A percentile compares a stretch with the other conserved stretches of the same genome.
phyloP scores from a whole-genome alignment of 1,284 basidiomycete genomes.

The Pascua guehoae region DNA sequence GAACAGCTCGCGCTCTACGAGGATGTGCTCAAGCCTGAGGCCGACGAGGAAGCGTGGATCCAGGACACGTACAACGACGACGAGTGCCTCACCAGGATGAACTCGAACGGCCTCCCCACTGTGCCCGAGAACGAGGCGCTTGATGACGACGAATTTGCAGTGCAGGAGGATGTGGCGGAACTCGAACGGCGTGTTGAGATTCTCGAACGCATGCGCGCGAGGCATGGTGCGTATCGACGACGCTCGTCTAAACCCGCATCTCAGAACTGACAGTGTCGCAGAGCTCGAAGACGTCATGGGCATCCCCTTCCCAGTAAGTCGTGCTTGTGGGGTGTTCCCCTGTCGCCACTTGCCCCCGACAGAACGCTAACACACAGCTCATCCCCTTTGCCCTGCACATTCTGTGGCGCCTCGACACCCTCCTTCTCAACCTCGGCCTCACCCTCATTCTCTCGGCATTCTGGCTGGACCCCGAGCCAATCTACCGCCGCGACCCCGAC shows the following conservation, averaged over 20 bases:
- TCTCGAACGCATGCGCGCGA: constrained; percentile 41
- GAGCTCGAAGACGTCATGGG: constrained; percentile 47
- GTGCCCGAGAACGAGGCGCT: constrained; percentile 18
- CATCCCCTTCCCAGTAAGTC: constrained; percentile 42
- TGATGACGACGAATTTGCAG: constrained; percentile 15
- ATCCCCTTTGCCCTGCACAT: constrained; percentile 47
- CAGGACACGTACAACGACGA: constrained; percentile 9
- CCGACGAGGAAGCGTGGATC: constrained; percentile 1
- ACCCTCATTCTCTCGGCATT: constrained; percentile 48
- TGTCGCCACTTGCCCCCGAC: not conserved
- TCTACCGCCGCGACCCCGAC: constrained; percentile 32
- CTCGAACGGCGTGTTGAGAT: constrained; percentile 43
- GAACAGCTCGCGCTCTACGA: constrained; percentile 45
- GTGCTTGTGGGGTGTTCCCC: no score
- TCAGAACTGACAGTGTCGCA: constrained; percentile 7
- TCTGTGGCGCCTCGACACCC: constrained; percentile 48
- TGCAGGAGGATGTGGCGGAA: constrained; percentile 37
- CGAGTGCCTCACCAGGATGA: constrained; percentile 3
- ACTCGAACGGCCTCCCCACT: constrained; percentile 12
- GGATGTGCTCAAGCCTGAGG: constrained; percentile 34
- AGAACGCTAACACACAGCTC: constrained; percentile 26
- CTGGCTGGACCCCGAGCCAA: constrained; percentile 45
- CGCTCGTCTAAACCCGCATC: constrained; percentile 20
- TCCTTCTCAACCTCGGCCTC: constrained; percentile 49
- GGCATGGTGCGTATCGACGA: constrained; percentile 38